phyloP scores from a whole-genome alignment of 139 green algal genomes.

The Parachlorella kessleri region DNA sequence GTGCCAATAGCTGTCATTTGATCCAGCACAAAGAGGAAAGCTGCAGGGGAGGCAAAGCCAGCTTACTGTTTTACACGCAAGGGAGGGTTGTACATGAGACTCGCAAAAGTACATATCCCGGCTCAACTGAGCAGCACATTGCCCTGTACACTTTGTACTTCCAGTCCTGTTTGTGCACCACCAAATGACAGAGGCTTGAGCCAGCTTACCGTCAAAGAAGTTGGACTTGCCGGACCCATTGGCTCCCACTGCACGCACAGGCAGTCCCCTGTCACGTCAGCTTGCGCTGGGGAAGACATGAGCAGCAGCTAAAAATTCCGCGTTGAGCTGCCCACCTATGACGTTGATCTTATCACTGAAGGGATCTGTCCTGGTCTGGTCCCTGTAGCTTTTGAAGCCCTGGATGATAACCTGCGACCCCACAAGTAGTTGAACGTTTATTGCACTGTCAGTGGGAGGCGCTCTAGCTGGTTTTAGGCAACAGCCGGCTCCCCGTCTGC shows the following conservation, averaged over 20 bases:
- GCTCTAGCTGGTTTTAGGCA: not conserved
- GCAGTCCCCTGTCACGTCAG: too few relatives aligned
- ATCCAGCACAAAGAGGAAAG: constrained; percentile 97
- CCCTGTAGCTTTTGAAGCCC: constrained; percentile 99
- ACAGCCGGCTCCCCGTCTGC: too few relatives aligned
- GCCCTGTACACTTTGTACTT: too few relatives aligned
- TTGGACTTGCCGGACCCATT: constrained; percentile 99
- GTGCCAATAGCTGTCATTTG: constrained; percentile 72
- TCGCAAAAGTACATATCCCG: too few relatives aligned
- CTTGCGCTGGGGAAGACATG: too few relatives aligned
- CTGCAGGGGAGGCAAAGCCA: too few relatives aligned
- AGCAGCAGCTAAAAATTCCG: too few relatives aligned
- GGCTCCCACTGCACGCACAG: constrained; percentile 81
- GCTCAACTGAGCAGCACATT: too few relatives aligned
- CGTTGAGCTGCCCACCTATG: constrained; percentile 67
- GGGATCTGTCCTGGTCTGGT: constrained; percentile 84
- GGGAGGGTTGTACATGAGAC: too few relatives aligned
- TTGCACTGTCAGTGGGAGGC: not conserved
- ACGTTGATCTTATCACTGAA: constrained; percentile 92
- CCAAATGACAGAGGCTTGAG: not conserved
- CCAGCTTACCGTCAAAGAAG: constrained; percentile 95
- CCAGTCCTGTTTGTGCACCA: too few relatives aligned
- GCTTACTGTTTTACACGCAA: too few relatives aligned
- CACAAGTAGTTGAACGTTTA: not conserved
- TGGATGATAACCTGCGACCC: constrained; percentile 89